Conservation (phyloP, 306 rosid genomes). For the Mimosa bimucronata region DNA sequence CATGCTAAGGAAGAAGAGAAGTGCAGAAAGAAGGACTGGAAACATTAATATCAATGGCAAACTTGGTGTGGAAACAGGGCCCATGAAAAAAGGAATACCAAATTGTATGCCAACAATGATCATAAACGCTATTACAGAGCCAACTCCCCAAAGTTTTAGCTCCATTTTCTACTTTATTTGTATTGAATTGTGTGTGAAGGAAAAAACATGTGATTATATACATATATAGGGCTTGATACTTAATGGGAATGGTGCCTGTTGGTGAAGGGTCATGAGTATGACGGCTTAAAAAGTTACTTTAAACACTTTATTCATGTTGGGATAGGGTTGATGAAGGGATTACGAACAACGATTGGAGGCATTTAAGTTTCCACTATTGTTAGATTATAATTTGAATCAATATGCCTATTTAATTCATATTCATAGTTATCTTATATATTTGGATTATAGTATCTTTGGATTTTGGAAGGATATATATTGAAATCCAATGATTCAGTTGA, state of each 20-base stretch:
- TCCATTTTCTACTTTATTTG: conserved; percentile 10
- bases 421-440: neutral
- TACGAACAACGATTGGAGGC: neutral
- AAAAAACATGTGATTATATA: neutral
- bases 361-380: neutral
- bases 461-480: neutral
- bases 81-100: conserved; percentile 30
- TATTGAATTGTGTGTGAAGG: neutral
- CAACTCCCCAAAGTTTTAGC: conserved; percentile 50
- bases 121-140: conserved; percentile 3
- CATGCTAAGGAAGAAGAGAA: conserved; percentile 30
- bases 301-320: no score
- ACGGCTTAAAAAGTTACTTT: no score
- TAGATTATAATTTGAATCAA: neutral
- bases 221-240: conserved; percentile 23
- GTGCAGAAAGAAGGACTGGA: neutral
- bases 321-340: no score
- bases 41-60: conserved; percentile 33
- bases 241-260: conserved; percentile 23
- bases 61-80: conserved; percentile 23
- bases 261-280: neutral
- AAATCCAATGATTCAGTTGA: neutral
- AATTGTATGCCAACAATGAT: conserved; percentile 27
- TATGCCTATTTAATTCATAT: neutral
- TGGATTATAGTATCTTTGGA: neutral